These are phyloP conservation scores for Vigna trinervia DNA, from an alignment of 306 rosid genomes.

Conservation along the genomic window DNA sequence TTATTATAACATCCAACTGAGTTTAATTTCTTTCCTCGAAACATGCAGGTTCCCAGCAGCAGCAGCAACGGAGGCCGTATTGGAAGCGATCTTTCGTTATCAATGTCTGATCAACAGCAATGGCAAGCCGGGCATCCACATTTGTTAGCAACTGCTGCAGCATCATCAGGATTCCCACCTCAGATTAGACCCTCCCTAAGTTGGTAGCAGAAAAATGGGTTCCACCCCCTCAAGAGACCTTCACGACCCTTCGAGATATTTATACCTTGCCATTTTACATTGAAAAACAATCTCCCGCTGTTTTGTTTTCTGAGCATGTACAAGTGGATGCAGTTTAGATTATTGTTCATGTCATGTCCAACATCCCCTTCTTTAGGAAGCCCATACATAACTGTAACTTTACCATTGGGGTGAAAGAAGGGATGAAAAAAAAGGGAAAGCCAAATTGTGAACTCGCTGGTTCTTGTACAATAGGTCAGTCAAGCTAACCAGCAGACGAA, in stretches of 20 bases:
- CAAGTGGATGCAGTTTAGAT: conserved; percentile 38
- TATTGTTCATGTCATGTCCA: neutral
- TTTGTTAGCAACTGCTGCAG: conserved; percentile 88
- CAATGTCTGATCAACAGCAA: conserved; percentile 59
- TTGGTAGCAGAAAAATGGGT: conserved; percentile 78
- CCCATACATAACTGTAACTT: conserved; percentile 38
- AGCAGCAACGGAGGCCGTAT: conserved; percentile 73
- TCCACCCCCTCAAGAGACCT: conserved; percentile 71
- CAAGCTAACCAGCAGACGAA: conserved; percentile 67
- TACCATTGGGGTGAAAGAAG: conserved; percentile 44
- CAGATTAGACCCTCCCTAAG: conserved; percentile 65
- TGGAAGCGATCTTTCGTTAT: conserved; percentile 68
- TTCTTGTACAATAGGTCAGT: conserved; percentile 43
- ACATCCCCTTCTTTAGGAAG: conserved; percentile 1
- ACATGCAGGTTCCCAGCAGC: conserved; percentile 69
- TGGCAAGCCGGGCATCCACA: conserved; percentile 65
- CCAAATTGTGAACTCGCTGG: conserved; percentile 55
- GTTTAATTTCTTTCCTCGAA: neutral
- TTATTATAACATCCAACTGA: neutral
- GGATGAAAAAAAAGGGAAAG: neutral
- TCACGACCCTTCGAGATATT: conserved; percentile 37
- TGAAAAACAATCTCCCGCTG: conserved; percentile 11
- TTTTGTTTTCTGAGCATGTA: conserved; percentile 44
- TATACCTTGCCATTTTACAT: conserved; percentile 15
- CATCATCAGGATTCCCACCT: conserved; percentile 99